These are phyloP conservation scores for Agrocybe pediades DNA, from an alignment of 768 basidiomycete species.

Conservation along the genomic window DNA sequence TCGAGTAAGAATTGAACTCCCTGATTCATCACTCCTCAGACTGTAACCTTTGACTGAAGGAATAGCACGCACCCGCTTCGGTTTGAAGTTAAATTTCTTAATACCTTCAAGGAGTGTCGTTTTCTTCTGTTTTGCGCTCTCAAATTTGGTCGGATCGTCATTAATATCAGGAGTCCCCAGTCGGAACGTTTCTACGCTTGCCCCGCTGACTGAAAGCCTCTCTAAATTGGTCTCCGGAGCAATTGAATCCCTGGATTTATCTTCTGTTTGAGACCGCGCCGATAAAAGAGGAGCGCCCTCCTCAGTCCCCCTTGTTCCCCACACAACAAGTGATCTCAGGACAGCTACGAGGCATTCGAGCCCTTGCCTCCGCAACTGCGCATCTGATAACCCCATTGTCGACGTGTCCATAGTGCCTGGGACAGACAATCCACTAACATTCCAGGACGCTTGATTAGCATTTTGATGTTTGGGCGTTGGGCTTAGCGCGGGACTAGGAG, in stretches of 20 bases:
- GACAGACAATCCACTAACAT: conserved; percentile 63
- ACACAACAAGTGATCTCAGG: conserved; percentile 85
- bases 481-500: conserved; percentile 60
- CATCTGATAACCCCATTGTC: conserved; percentile 72
- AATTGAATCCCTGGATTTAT: conserved; percentile 49
- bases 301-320: conserved; percentile 69
- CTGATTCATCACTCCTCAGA: conserved; percentile 41
- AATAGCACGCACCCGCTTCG: conserved; percentile 74
- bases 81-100: conserved; percentile 98
- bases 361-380: conserved; percentile 85
- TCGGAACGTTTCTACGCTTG: conserved; percentile 58
- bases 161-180: conserved; percentile 74
- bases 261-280: conserved; percentile 53
- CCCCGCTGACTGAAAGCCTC: conserved; percentile 45
- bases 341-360: conserved; percentile 93
- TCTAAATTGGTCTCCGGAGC: conserved; percentile 62
- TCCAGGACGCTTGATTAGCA: conserved; percentile 55
- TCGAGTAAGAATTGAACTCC: conserved; percentile 90
- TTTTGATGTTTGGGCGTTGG: conserved; percentile 50
- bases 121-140: conserved; percentile 96
- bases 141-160: conserved; percentile 93
- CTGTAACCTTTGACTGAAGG: neutral
- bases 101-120: conserved; percentile 93
- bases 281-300: conserved; percentile 38
- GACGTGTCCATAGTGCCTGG: conserved; percentile 71